Base-by-base conservation (phyloP, 169 alveolate species). In the Plasmodium cynomolgi region DNA sequence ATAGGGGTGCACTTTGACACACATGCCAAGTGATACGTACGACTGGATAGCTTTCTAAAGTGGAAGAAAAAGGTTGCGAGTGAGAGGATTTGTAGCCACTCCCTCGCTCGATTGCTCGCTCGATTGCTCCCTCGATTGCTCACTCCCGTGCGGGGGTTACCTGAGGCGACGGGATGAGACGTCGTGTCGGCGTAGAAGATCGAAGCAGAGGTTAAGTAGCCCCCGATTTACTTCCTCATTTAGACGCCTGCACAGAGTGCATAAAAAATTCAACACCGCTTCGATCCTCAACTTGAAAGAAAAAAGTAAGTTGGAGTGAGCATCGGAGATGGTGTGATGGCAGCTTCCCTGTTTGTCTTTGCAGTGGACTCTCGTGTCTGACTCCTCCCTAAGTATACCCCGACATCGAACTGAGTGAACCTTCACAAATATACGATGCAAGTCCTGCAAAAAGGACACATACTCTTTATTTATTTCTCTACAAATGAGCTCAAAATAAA, bases 201-300 rank as follows among this genome's bases (percentile, higher is more conserved):
- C 20, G 26, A n/a, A 4, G 41, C 74, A 82, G 17, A 54, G 13
- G 23, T 54, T 1, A 0, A 17, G 23, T 15, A 82, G 17, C 34
- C 33, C 74, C 17, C n/a, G 17, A 29, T 54, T 44, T 44, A 82
- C 68, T 29, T 15, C 44, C n/a, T 54, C 20, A 54, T 47, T 11
- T 17, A 82, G 17, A 23, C 41, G 50, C 23, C 68, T 82, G 41
- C 81, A 82, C 29, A 54, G 3, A 29, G 41, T 82, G 79, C 34
- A 82, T 5, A 82, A n/a, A 26, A 56, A 82, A 54, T 82, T 82
- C 37, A 82, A 31, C 34, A 50, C n/a, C n/a, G 77, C 90, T 54
- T 82, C 90, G 29, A 82, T 23, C 68, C 39, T 50, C 68, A 82
- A 20, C 13, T 82, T 82, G 20, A 82, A 82, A 8, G 23, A 56